A percentile compares a stretch with the other conserved stretches of the same genome.
These are phyloP conservation scores for Parmales sp. DNA, from an alignment of 108 stramenopile species.

Conservation along the genomic window DNA sequence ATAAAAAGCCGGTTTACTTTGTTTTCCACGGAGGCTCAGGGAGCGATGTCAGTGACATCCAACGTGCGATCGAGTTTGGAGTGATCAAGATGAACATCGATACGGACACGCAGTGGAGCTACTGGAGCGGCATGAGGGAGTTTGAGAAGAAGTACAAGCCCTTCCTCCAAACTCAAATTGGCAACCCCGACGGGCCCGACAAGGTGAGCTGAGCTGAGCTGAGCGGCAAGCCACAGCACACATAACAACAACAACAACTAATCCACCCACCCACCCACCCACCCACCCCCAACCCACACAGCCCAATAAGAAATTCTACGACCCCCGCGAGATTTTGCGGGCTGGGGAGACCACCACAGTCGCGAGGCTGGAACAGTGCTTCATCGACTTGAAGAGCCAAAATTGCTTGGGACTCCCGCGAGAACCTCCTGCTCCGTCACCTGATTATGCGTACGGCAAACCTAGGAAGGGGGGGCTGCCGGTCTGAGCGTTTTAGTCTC, in stretches of 20 bases:
- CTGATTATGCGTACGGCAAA: slow-evolving; percentile 56
- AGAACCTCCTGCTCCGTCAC: slow-evolving; percentile 34
- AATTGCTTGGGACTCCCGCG: slow-evolving; percentile 69
- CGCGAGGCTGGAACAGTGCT: slow-evolving; percentile 62
- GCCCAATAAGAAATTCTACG: slow-evolving; percentile 96
- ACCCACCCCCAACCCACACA: slow-evolving; percentile 37
- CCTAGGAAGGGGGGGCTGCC: slow-evolving; percentile 76
- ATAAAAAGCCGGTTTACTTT: slow-evolving; percentile 70
- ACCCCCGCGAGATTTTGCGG: slow-evolving; percentile 85
- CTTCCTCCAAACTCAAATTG: slow-evolving; percentile 80
- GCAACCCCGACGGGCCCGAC: slow-evolving; percentile 80
- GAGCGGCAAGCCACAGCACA: background rate
- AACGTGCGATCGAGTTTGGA: slow-evolving; percentile 63
- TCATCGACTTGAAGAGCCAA: slow-evolving; percentile 76
- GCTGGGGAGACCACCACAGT: slow-evolving; percentile 81
- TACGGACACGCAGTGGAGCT: slow-evolving; percentile 92
- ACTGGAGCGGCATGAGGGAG: slow-evolving; percentile 70
- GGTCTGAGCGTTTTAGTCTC: slow-evolving; percentile 31
- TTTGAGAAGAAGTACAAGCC: slow-evolving; percentile 65
- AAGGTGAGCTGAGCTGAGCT: background rate
- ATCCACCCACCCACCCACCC: background rate
- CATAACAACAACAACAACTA: no score
- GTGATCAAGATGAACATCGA: slow-evolving; percentile 96
- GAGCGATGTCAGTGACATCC: slow-evolving; percentile 66
- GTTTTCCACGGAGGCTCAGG: slow-evolving; percentile 91